A percentile compares a stretch with the other conserved stretches of the same genome.
phyloP scores from a whole-genome alignment of 1,284 basidiomycete species.

The Phellinidium pouzarii region DNA sequence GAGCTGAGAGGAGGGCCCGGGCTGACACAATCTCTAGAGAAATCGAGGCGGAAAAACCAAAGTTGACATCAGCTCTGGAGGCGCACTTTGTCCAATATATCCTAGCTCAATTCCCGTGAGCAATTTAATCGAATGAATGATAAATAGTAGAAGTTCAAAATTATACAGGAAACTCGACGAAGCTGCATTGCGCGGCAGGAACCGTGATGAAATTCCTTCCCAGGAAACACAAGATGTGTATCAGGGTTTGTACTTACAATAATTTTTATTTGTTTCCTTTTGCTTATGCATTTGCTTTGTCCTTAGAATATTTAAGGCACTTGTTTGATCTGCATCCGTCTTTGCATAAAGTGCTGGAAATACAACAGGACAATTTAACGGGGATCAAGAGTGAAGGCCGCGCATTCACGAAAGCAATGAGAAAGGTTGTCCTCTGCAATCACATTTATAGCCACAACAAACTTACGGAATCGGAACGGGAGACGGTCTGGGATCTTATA shows the following conservation, averaged over 20 bases:
- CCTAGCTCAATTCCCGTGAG: conserved; percentile 18
- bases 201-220: background rate
- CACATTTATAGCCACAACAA: conserved; percentile 1
- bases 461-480: background rate
- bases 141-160: background rate
- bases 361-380: background rate
- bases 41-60: background rate
- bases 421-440: conserved; percentile 3
- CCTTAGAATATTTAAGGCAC: background rate
- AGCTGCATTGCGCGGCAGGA: background rate
- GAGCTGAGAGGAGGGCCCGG: conserved; percentile 7
- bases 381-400: background rate
- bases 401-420: conserved; percentile 4
- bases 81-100: conserved; percentile 15
- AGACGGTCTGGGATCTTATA: background rate
- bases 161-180: conserved; percentile 5
- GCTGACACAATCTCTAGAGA: background rate
- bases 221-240: background rate
- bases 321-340: background rate
- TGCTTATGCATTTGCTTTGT: background rate
- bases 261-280: background rate
- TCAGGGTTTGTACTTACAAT: background rate
- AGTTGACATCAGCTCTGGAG: conserved; percentile 14
- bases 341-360: background rate
- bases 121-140: background rate